These are phyloP conservation scores for Saccharomyces kudriavzevii DNA, from an alignment of 805 yeast species.

Conservation along the genomic window DNA sequence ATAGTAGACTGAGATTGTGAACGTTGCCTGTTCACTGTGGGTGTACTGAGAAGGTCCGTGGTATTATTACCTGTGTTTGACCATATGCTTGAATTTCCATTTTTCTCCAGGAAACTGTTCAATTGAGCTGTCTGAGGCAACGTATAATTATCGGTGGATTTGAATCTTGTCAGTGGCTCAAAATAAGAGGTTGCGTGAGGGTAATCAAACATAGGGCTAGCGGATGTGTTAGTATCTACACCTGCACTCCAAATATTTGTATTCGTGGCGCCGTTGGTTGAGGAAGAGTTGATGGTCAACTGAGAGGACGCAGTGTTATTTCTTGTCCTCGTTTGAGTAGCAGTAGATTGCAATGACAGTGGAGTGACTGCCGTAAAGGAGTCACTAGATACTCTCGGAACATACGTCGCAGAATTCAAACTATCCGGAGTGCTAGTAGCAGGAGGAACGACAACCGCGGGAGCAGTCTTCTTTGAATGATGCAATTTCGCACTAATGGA, in stretches of 20 bases:
- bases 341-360: conserved; percentile 9
- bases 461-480: conserved; percentile 15
- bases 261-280: conserved; percentile 16
- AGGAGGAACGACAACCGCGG: conserved; percentile 5
- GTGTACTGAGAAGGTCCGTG: conserved; percentile 11
- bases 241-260: conserved; percentile 7
- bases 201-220: neutral
- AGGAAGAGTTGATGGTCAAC: conserved; percentile 28
- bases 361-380: conserved; percentile 21
- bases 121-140: conserved; percentile 11
- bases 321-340: conserved; percentile 24
- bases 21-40: conserved; percentile 13
- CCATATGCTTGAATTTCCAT: conserved; percentile 21
- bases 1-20: conserved; percentile 28
- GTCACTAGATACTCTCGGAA: conserved; percentile 27
- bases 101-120: conserved; percentile 13
- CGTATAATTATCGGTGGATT: conserved; percentile 3
- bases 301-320: conserved; percentile 31
- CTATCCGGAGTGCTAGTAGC: conserved; percentile 11
- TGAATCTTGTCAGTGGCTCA: conserved; percentile 4
- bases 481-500: conserved; percentile 31
- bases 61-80: conserved; percentile 18
- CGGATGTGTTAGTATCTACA: neutral
- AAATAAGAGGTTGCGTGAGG: conserved; percentile 14
- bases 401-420: conserved; percentile 13